Base-by-base conservation (phyloP, 2,329 filamentous ascomycete genomes). In the Massarina eburnea region DNA sequence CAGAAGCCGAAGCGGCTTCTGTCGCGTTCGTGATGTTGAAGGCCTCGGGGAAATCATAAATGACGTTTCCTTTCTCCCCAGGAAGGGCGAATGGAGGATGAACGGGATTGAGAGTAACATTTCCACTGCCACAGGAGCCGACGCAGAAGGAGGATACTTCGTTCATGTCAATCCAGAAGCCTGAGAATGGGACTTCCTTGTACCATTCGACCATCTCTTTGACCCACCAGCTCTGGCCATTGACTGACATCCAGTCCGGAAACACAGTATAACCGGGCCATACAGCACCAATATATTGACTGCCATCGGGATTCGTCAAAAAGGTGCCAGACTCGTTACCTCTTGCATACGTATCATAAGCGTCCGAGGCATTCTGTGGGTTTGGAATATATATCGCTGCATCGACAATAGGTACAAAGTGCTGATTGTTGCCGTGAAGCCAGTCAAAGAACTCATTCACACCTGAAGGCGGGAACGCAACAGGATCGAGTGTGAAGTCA, bases 331-430 rank as follows among this genome's bases (percentile, higher is more conserved):
- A 71, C 14, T 71, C 71, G 38, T 77, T 74, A 3, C 79, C 80
- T 18, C 76, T 68, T 3, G 71, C 71, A 54, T 80, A 83, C 0
- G 74, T 72, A 9, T 71, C 70, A 52, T 82, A 81, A 1, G 64
- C 59, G 48, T 90, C 87, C 29, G 76, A 81, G 1, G 75, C 74
- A 59, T 90, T 87, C n/a, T 80, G 72, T 0, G 85, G 84, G 55
- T 89, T 86, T 0, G 87, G 87, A 20, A 82, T 80, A 61, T 91
- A 91, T 45, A 88, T 86, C n/a, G 76, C 81, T 6, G 76, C 72
- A 57, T 84, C 81, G 3, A 85, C 76, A 44, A 85, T 84, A 0
- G 81, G 81, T 9, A 84, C 71, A 49, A 80, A 84, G 54, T 83
- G 79, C 49, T 80, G 80, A 22, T 78, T 76, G 49, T 75, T 74